Percentiles rank a stretch among this genome's conserved stretches.
These are phyloP conservation scores for Paramecium caudatum DNA, from an alignment of 73 alveolate genomes.

Conservation along the genomic window DNA sequence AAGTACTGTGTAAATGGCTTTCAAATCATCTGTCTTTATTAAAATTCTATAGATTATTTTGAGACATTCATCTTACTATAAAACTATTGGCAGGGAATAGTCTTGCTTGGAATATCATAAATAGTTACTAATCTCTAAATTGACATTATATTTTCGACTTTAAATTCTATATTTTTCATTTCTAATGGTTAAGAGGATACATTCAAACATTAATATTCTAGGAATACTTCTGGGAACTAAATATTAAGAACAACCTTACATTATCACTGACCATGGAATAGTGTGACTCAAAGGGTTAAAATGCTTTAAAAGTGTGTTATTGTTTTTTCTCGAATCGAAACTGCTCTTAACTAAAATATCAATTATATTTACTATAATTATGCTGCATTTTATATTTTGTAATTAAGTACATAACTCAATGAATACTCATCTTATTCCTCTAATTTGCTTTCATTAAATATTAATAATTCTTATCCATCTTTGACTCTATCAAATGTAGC, in stretches of 20 bases:
- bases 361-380: neutral
- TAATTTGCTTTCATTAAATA: constrained; percentile 35
- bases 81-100: neutral
- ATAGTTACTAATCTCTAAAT: constrained; percentile 14
- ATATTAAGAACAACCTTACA: neutral
- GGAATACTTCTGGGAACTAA: constrained; percentile 32
- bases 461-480: constrained; percentile 27
- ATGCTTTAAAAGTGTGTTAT: constrained; percentile 46
- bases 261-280: constrained; percentile 61
- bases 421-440: constrained; percentile 66
- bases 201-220: constrained; percentile 49
- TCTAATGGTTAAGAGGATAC: neutral
- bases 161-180: constrained; percentile 43
- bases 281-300: constrained; percentile 64
- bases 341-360: neutral
- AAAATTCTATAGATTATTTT: constrained; percentile 35
- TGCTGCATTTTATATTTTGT: neutral
- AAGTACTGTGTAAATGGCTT: neutral
- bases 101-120: neutral
- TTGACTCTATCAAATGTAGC: constrained; percentile 2
- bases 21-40: constrained; percentile 15
- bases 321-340: constrained; percentile 25
- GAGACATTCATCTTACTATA: constrained; percentile 24
- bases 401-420: constrained; percentile 31
- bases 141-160: constrained; percentile 47